These are phyloP conservation scores for Trypanosoma caninum DNA, from an alignment of 208 protist genomes.

Conservation along the genomic window DNA sequence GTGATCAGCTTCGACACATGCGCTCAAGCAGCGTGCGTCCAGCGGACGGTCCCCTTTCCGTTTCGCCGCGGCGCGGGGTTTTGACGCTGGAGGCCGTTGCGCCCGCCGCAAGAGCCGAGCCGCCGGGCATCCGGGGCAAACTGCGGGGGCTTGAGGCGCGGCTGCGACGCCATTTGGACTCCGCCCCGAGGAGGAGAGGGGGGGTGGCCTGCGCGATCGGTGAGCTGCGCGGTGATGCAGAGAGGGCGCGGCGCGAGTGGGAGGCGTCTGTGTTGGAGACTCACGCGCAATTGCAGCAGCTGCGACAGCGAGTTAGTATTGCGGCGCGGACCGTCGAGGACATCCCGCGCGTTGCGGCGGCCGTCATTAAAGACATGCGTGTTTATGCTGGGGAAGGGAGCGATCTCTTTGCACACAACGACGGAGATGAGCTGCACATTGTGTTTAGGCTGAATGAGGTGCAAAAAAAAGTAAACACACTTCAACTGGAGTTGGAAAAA, in stretches of 20 bases:
- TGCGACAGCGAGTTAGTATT: not conserved
- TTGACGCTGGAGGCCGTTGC: not conserved
- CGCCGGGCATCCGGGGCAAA: no score
- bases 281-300: not conserved
- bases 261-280: not conserved
- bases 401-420: not conserved
- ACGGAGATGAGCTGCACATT: not conserved
- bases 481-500: not conserved
- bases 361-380: not conserved
- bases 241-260: not conserved
- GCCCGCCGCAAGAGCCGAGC: no score
- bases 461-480: not conserved
- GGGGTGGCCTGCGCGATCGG: slow-evolving; percentile 4
- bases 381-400: not conserved
- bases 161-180: slow-evolving; percentile 1
- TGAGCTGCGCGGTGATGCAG: slow-evolving; percentile 1
- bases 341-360: not conserved
- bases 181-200: slow-evolving; percentile 1
- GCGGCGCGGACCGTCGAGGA: not conserved
- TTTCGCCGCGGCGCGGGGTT: not conserved
- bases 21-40: not conserved
- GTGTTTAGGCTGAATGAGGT: slow-evolving; percentile 5
- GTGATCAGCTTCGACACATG: slow-evolving; percentile 16
- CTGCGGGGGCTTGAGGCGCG: slow-evolving; percentile 7
- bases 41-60: not conserved